These are phyloP conservation scores for Condylostoma magnum DNA, from an alignment of 169 alveolate species.

Conservation along the genomic window DNA sequence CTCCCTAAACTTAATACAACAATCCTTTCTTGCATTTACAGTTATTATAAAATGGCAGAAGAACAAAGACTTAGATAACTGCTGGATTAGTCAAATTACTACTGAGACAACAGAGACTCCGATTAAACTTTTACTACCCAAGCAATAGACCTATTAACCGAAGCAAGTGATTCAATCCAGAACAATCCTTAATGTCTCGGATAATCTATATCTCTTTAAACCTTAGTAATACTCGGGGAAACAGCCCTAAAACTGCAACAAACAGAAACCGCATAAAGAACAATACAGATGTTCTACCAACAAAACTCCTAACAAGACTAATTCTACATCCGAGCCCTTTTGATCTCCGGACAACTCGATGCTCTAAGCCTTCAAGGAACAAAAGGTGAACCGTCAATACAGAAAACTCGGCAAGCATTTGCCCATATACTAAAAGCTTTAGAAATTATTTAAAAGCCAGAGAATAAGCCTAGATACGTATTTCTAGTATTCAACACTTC, in stretches of 20 bases:
- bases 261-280: neutral
- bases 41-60: conserved; percentile 26
- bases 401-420: conserved; percentile 44
- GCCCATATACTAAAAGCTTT: conserved; percentile 70
- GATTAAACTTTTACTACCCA: conserved; percentile 27
- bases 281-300: conserved; percentile 1
- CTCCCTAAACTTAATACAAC: no score
- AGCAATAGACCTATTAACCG: conserved; percentile 7
- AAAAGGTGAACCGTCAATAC: conserved; percentile 22
- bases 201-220: neutral
- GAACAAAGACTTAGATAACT: conserved; percentile 7
- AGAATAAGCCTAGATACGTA: conserved; percentile 78
- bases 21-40: no score
- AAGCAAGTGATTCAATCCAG: neutral
- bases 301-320: neutral
- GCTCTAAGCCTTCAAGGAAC: neutral
- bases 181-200: neutral
- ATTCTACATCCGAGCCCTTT: conserved; percentile 18
- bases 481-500: conserved; percentile 79
- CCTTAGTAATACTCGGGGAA: conserved; percentile 3
- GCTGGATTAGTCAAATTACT: conserved; percentile 2
- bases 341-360: conserved; percentile 2
- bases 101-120: conserved; percentile 7
- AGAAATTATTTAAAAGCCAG: conserved; percentile 76
- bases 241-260: conserved; percentile 14